Conservation (phyloP, 441 rosid genomes). For the Euphorbia corollata region DNA sequence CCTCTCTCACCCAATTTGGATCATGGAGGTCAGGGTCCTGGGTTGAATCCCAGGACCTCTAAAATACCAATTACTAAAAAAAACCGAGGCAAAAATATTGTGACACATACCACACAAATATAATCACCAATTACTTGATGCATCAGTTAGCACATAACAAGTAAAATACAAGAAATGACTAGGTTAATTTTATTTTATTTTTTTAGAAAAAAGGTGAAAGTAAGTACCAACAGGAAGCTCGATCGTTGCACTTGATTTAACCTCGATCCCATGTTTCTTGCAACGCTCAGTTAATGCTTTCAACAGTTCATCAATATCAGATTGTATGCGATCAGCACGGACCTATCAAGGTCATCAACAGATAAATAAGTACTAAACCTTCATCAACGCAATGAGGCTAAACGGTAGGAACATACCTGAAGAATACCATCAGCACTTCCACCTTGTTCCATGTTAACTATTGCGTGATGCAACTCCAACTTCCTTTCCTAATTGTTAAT, state of each 20-base stretch:
- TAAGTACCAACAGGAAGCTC: conserved; percentile 84
- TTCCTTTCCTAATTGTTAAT: conserved; percentile 60
- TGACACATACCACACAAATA: background rate
- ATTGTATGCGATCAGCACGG: conserved; percentile 91
- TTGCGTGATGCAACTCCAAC: conserved; percentile 80
- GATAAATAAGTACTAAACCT: conserved; percentile 25
- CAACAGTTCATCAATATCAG: conserved; percentile 83
- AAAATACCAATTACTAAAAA: too few relatives aligned
- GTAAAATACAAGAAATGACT: background rate
- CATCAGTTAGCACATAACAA: too few relatives aligned
- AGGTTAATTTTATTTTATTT: background rate
- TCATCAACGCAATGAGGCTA: conserved; percentile 16
- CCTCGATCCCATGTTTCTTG: conserved; percentile 77
- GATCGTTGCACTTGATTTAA: conserved; percentile 68
- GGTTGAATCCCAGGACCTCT: too few relatives aligned
- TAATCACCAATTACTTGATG: background rate
- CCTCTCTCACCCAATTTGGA: too few relatives aligned
- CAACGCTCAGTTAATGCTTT: conserved; percentile 70
- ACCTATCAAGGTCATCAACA: conserved; percentile 45
- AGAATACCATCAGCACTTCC: conserved; percentile 96
- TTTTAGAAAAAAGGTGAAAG: background rate
- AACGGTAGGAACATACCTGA: conserved; percentile 48
- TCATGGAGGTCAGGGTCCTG: too few relatives aligned
- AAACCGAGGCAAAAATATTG: background rate
- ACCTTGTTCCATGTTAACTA: conserved; percentile 81